A percentile compares a stretch with the other conserved stretches of the same genome.
Evolutionary conservation across 352 stramenopile species (phyloP).

Genomic region (Phytophthora ramorum): DNA sequence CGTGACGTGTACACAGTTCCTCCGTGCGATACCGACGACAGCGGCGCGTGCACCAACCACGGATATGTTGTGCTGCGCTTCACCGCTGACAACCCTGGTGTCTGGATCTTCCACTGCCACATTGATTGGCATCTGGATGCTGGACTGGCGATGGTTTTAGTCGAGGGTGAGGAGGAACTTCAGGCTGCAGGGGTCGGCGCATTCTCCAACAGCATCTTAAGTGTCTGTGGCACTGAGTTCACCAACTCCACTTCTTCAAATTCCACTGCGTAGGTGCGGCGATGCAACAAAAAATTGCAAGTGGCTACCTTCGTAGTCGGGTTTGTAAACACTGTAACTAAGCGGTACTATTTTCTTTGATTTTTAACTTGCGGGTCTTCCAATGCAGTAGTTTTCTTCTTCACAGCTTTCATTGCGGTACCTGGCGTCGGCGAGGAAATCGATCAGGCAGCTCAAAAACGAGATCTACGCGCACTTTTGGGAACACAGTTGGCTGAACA

Average conservation of each 20-base stretch:
- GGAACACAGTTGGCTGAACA: conserved; percentile 28
- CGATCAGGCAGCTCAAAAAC: conserved; percentile 14
- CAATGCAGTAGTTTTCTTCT: neutral
- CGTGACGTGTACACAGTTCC: conserved; percentile 42
- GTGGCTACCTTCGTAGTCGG: neutral
- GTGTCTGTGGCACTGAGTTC: conserved; percentile 24
- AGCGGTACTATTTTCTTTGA: neutral
- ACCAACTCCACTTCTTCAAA: conserved; percentile 30
- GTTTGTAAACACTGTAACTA: conserved; percentile 6
- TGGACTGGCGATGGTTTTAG: conserved; percentile 37
- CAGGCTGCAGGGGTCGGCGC: conserved; percentile 17
- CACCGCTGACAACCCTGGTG: conserved; percentile 38
- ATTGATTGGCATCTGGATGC: conserved; percentile 42
- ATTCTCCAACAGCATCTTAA: conserved; percentile 30
- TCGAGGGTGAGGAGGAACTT: conserved; percentile 29
- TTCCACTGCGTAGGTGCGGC: conserved; percentile 18
- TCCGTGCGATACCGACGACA: conserved; percentile 25
- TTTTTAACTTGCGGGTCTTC: neutral
- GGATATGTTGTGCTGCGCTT: conserved; percentile 44
- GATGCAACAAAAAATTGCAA: conserved; percentile 3
- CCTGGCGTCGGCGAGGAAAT: conserved; percentile 8
- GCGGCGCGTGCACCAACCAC: conserved; percentile 17
- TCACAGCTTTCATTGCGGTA: conserved; percentile 3
- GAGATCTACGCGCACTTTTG: conserved; percentile 24
- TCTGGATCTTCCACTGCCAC: conserved; percentile 52